A percentile compares a stretch with the other conserved stretches of the same genome.
Evolutionary conservation across 140 eudicot genomes (phyloP).

Genomic region (Artemisia princeps): DNA sequence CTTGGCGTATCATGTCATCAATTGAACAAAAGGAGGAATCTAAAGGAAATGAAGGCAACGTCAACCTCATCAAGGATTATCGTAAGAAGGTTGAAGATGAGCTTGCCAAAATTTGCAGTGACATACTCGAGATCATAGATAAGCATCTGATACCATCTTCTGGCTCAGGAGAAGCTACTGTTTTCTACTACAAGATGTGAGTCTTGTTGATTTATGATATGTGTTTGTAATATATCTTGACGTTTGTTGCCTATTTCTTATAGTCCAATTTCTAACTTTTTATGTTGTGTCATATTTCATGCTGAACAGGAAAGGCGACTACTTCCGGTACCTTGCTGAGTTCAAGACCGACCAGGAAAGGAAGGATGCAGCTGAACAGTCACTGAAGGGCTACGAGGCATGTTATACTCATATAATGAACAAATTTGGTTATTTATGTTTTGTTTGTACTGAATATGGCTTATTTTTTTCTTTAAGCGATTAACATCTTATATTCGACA

Average conservation of each 20-base stretch:
- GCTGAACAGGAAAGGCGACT: conserved; percentile 51
- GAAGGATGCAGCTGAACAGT: conserved; percentile 64
- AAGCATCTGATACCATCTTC: conserved; percentile 79
- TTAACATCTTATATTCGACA: neutral
- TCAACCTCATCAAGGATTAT: conserved; percentile 62
- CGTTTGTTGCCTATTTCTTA: neutral
- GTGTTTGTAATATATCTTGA: neutral
- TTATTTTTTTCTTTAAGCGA: neutral
- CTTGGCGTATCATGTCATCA: conserved; percentile 98
- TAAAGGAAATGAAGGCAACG: conserved; percentile 70
- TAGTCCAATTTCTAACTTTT: no score
- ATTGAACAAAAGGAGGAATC: conserved; percentile 94
- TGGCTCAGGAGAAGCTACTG: conserved; percentile 85
- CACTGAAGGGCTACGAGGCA: conserved; percentile 80
- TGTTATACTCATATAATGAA: conserved; percentile 16
- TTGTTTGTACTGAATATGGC: neutral
- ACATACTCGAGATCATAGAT: conserved; percentile 77
- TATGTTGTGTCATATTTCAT: no score
- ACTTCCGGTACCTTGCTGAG: conserved; percentile 72
- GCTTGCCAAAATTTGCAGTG: conserved; percentile 73
- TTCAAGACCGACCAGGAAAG: conserved; percentile 64
- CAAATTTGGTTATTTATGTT: neutral
- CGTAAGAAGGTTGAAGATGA: conserved; percentile 92
- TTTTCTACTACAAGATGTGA: conserved; percentile 92
- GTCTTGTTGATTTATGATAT: conserved; percentile 19